A percentile compares a stretch with the other conserved stretches of the same genome.
Conservation (phyloP, 2,329 filamentous ascomycete genomes). For the Atkinsonella texensis region DNA sequence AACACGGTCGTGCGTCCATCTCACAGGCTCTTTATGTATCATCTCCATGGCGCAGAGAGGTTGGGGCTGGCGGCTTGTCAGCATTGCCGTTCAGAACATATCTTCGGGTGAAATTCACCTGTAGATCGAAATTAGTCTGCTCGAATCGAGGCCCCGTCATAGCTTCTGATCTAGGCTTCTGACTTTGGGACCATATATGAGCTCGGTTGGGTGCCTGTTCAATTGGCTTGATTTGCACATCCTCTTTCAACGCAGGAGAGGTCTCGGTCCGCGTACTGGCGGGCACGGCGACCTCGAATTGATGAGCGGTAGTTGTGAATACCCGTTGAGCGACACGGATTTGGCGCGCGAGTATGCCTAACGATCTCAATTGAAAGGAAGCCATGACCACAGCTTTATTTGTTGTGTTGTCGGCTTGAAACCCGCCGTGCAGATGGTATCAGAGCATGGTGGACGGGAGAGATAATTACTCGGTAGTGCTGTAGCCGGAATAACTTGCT, state of each 20-base stretch:
- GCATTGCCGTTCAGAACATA: slow-evolving; percentile 1
- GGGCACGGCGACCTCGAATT: slow-evolving; percentile 31
- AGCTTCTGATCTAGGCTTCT: slow-evolving; percentile 66
- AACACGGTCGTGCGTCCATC: slow-evolving; percentile 72
- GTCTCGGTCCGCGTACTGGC: slow-evolving; percentile 26
- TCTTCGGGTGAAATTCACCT: slow-evolving; percentile 47
- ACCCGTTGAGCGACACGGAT: slow-evolving; percentile 32
- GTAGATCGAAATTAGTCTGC: slow-evolving; percentile 84
- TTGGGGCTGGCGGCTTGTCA: slow-evolving; percentile 53
- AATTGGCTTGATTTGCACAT: slow-evolving; percentile 32
- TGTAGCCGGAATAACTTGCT: slow-evolving; percentile 6
- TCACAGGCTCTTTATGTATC: slow-evolving; percentile 89
- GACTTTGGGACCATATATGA: slow-evolving; percentile 73
- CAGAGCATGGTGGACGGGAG: neutral
- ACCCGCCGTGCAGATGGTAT: neutral
- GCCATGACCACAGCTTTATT: slow-evolving; percentile 21
- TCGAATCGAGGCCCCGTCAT: slow-evolving; percentile 95
- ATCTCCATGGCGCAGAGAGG: slow-evolving; percentile 85
- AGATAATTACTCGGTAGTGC: neutral
- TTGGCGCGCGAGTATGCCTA: slow-evolving; percentile 31
- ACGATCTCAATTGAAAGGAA: slow-evolving; percentile 33
- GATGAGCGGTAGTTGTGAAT: slow-evolving; percentile 36
- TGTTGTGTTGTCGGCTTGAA: slow-evolving; percentile 1
- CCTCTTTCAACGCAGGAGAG: slow-evolving; percentile 31
- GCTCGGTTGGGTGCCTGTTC: slow-evolving; percentile 80